These are phyloP conservation scores for Schizosaccharomyces cryophilus DNA, from an alignment of 805 yeast genomes.

Conservation along the genomic window DNA sequence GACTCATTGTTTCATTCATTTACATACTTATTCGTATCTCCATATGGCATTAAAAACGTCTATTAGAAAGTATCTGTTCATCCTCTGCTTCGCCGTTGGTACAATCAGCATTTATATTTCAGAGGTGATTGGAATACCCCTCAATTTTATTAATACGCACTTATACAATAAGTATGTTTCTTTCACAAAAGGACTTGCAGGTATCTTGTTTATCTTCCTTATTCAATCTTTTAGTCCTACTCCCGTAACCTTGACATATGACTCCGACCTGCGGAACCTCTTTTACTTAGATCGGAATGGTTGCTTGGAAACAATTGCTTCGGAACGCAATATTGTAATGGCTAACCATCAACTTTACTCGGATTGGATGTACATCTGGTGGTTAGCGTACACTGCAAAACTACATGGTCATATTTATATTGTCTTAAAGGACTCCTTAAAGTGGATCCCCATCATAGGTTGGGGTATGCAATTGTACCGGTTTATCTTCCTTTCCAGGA, in stretches of 20 bases:
- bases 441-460: constrained; percentile 51
- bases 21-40: too few species aligned
- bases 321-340: constrained; percentile 36
- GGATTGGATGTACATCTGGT: constrained; percentile 88
- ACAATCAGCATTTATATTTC: constrained; percentile 3
- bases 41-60: neutral
- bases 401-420: constrained; percentile 43
- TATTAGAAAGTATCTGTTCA: neutral
- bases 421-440: constrained; percentile 52
- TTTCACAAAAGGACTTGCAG: constrained; percentile 15
- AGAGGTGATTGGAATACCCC: constrained; percentile 13
- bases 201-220: constrained; percentile 11
- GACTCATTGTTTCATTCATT: too few species aligned
- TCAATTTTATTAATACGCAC: constrained; percentile 9
- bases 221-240: constrained; percentile 14
- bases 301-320: constrained; percentile 14
- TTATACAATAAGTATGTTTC: constrained; percentile 13
- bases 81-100: neutral
- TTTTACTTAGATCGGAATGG: constrained; percentile 8
- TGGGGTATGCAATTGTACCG: constrained; percentile 59
- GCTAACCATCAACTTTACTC: constrained; percentile 88
- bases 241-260: constrained; percentile 12
- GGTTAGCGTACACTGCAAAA: constrained; percentile 44
- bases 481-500: constrained; percentile 42
- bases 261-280: constrained; percentile 10